These are phyloP conservation scores for Chytridium lagenaria DNA, from an alignment of 371 early-diverging fungal species.

Conservation along the genomic window DNA sequence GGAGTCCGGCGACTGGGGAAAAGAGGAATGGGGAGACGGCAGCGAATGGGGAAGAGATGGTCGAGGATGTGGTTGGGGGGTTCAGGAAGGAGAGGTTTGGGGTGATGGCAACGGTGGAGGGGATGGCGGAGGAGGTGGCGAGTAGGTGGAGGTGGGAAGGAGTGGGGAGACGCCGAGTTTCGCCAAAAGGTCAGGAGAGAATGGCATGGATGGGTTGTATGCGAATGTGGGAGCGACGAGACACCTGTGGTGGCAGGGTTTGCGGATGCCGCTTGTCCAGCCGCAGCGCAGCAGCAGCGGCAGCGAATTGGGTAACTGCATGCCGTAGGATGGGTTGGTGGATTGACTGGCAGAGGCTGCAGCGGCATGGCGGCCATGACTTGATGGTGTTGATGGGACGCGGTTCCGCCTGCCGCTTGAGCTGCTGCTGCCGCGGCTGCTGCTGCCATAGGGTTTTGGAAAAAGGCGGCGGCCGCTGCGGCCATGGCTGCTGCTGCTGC, in stretches of 20 bases:
- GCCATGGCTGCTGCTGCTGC: background rate
- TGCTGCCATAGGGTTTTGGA: background rate
- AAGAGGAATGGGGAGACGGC: background rate
- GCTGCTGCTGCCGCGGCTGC: background rate
- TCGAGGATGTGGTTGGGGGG: no score
- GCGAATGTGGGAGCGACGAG: background rate
- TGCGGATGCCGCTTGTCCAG: no score
- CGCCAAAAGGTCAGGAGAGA: background rate
- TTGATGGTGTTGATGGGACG: no score
- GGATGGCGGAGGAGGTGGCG: background rate
- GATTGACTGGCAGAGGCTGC: background rate
- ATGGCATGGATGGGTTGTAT: no score
- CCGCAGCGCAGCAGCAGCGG: no score
- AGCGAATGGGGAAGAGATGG: background rate
- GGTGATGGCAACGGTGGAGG: background rate
- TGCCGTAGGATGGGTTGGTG: no score
- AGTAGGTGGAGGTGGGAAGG: background rate
- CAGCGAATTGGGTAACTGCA: no score
- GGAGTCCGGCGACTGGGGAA: background rate
- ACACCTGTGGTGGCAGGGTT: no score
- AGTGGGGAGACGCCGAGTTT: background rate
- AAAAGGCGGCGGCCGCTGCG: background rate
- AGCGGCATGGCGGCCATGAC: slow-evolving; percentile 1
- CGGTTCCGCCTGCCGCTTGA: background rate
- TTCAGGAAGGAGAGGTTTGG: background rate